Conservation (phyloP, 192 early-diverging fungal genomes). For the Helicostylum pulchrum region DNA sequence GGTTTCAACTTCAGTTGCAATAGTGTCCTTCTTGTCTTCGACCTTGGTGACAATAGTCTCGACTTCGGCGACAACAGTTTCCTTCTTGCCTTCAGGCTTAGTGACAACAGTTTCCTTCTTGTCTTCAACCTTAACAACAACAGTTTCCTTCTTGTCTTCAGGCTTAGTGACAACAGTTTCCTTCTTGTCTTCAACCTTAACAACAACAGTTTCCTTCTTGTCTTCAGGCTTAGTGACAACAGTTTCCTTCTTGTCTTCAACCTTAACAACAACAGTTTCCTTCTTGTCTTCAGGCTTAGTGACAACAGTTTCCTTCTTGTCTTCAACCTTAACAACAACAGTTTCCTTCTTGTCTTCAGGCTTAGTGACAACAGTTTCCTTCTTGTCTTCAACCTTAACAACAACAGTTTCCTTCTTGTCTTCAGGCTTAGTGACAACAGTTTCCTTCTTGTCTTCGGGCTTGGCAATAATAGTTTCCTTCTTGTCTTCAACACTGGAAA, state of each 20-base stretch:
- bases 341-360: neutral
- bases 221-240: neutral
- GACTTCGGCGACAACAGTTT: too few species aligned
- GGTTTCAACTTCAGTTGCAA: too few species aligned
- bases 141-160: neutral
- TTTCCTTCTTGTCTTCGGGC: too few species aligned
- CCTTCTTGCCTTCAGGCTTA: too few species aligned
- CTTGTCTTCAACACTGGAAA: too few species aligned
- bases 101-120: neutral
- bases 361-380: neutral
- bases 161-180: neutral
- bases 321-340: neutral
- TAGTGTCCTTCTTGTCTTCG: too few species aligned
- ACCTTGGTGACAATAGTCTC: too few species aligned
- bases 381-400: too few species aligned
- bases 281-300: constrained; percentile 4
- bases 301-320: neutral
- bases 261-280: neutral
- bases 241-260: neutral
- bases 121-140: neutral
- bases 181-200: neutral
- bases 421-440: too few species aligned
- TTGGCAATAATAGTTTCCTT: too few species aligned
- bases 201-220: neutral
- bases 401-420: neutral